Conservation (phyloP, 2,329 filamentous ascomycete genomes). For the Alternaria metachromatica region DNA sequence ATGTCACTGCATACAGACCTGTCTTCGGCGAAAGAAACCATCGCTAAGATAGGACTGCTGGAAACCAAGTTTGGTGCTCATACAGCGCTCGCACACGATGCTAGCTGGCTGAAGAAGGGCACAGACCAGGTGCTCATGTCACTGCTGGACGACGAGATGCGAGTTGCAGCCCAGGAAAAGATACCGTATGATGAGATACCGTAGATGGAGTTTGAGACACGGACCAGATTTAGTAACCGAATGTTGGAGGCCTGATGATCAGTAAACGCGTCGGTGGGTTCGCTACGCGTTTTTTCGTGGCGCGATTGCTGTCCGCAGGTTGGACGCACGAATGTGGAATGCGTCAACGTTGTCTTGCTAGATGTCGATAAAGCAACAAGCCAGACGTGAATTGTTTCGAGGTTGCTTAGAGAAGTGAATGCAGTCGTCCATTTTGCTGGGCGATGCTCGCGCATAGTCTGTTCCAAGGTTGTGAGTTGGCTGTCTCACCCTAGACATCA, state of each 20-base stretch:
- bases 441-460: not conserved
- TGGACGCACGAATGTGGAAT: no score
- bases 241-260: not conserved
- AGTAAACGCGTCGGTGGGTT: no score
- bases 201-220: not conserved
- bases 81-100: constrained; percentile 42
- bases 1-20: constrained; percentile 40
- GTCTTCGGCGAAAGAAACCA: constrained; percentile 32
- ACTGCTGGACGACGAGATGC: constrained; percentile 36
- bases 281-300: no score
- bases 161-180: constrained; percentile 24
- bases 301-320: no score
- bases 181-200: constrained; percentile 24
- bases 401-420: not conserved
- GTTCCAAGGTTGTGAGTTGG: no score
- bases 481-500: not conserved
- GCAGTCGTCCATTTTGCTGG: not conserved
- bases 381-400: not conserved
- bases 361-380: not conserved
- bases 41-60: constrained; percentile 31
- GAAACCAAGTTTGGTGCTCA: constrained; percentile 34
- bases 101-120: constrained; percentile 36
- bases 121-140: constrained; percentile 37
- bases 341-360: not conserved
- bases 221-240: not conserved